These are phyloP conservation scores for Beauveria varroae DNA, from an alignment of 2,329 filamentous ascomycete genomes.

Conservation along the genomic window DNA sequence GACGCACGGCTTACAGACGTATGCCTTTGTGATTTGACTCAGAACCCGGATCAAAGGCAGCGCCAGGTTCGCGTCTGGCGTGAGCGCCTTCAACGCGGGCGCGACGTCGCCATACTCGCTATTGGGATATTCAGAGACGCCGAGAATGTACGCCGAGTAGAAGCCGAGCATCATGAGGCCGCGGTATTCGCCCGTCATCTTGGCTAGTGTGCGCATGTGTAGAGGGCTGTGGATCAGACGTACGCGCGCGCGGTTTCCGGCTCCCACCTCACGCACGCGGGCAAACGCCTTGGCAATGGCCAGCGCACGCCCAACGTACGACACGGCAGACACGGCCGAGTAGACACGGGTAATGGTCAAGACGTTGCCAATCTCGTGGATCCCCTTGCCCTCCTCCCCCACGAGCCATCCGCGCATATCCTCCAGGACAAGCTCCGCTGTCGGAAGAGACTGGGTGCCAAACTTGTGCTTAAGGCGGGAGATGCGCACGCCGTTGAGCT, in stretches of 20 bases:
- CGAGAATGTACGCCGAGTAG: constrained; percentile 47
- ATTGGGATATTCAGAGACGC: constrained; percentile 40
- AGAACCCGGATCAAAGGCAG: constrained; percentile 46
- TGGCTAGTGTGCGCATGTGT: constrained; percentile 52
- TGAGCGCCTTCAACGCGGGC: constrained; percentile 22
- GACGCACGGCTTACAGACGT: constrained; percentile 43
- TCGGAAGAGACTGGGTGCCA: constrained; percentile 62
- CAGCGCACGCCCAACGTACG: constrained; percentile 47
- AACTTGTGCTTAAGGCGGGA: constrained; percentile 66
- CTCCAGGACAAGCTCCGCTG: constrained; percentile 61
- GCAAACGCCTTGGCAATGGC: constrained; percentile 51
- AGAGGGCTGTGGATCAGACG: constrained; percentile 44
- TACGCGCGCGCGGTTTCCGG: constrained; percentile 33
- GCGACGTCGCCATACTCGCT: constrained; percentile 10
- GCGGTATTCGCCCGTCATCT: constrained; percentile 47
- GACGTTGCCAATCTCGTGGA: constrained; percentile 60
- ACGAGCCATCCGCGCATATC: constrained; percentile 59
- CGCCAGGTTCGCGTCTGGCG: constrained; percentile 26
- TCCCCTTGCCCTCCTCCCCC: constrained; percentile 57
- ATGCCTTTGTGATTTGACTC: constrained; percentile 53
- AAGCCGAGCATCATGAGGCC: constrained; percentile 48
- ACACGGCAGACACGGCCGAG: constrained; percentile 45
- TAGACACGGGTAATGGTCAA: constrained; percentile 60
- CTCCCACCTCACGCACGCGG: constrained; percentile 45
- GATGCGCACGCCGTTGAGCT: constrained; percentile 61